A percentile compares a stretch with the other conserved stretches of the same genome.
Evolutionary conservation across 768 basidiomycete genomes (phyloP).

Genomic region (Leccinum arenicola): DNA sequence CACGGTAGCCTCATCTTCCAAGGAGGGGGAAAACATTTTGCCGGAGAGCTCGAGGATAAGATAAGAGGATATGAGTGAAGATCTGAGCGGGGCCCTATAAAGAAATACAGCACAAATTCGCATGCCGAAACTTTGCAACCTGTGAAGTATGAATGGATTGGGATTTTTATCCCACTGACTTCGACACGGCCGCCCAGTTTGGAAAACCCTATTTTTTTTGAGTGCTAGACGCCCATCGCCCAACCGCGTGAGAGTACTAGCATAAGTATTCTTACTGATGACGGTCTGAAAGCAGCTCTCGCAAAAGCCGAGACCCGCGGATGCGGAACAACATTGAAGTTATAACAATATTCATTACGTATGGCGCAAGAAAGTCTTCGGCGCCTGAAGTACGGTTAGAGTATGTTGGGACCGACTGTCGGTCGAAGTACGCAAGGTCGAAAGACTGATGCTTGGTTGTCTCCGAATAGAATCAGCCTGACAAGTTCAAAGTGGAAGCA

Average conservation of each 20-base stretch:
- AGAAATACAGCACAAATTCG: not conserved
- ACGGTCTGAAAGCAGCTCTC: not conserved
- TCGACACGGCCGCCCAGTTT: not conserved
- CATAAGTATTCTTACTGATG: not conserved
- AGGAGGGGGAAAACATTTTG: not conserved
- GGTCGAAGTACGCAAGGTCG: not conserved
- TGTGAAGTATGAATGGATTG: not conserved
- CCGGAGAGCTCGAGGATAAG: not conserved
- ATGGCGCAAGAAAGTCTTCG: not conserved
- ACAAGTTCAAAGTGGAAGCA: not conserved
- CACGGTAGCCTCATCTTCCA: not conserved
- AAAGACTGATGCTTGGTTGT: not conserved
- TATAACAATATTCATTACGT: not conserved
- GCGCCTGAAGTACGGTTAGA: not conserved
- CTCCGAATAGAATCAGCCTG: not conserved
- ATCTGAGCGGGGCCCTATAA: not conserved
- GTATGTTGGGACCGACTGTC: not conserved
- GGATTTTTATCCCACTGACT: not conserved
- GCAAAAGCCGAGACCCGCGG: not conserved
- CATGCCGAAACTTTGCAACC: not conserved
- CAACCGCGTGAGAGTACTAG: not conserved
- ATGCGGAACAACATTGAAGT: not conserved
- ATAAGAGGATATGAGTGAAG: not conserved
- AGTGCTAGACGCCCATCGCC: not conserved
- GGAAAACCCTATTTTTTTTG: not conserved